A percentile compares a stretch with the other conserved stretches of the same genome.
Evolutionary conservation across 78 protist genomes (phyloP).

Genomic region (Trichosphaerium sp.): DNA sequence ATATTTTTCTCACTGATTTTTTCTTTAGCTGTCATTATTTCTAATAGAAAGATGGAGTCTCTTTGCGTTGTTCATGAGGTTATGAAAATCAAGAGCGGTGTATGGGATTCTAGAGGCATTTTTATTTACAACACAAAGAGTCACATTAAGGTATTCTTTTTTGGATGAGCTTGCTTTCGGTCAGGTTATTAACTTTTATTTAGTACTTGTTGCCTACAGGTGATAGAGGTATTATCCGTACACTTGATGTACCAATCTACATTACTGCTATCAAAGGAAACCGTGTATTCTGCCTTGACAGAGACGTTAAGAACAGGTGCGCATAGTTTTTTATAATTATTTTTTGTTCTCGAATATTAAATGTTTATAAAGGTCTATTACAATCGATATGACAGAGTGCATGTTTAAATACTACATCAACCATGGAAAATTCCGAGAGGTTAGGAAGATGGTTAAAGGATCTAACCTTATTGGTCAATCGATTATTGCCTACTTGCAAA

Average conservation of each 20-base stretch:
- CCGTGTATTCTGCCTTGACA: constrained; percentile 68
- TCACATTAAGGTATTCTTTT: constrained; percentile 87
- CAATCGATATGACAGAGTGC: constrained; percentile 80
- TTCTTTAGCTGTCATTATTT: constrained; percentile 19
- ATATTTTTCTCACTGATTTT: neutral
- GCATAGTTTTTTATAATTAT: too few relatives aligned
- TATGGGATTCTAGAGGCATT: constrained; percentile 80
- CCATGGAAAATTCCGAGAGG: constrained; percentile 52
- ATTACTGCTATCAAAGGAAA: constrained; percentile 42
- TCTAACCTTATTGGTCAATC: constrained; percentile 67
- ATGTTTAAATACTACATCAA: constrained; percentile 77
- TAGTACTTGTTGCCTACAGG: neutral
- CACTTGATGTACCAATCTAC: constrained; percentile 85
- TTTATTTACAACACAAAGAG: constrained; percentile 88
- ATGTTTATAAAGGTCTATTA: too few relatives aligned
- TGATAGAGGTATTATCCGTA: constrained; percentile 85
- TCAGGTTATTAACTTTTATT: neutral
- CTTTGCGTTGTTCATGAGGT: constrained; percentile 77
- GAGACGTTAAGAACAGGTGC: constrained; percentile 68
- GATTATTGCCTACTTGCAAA: constrained; percentile 87
- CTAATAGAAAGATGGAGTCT: constrained; percentile 62
- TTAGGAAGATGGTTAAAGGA: constrained; percentile 62
- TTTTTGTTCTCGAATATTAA: too few relatives aligned
- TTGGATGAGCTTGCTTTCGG: constrained; percentile 51
- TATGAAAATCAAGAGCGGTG: constrained; percentile 80